Evolutionary conservation across 2,329 filamentous ascomycete species (phyloP), one percentile per base, ranked within the genome.

Genomic region (Amphichorda felina): DNA sequence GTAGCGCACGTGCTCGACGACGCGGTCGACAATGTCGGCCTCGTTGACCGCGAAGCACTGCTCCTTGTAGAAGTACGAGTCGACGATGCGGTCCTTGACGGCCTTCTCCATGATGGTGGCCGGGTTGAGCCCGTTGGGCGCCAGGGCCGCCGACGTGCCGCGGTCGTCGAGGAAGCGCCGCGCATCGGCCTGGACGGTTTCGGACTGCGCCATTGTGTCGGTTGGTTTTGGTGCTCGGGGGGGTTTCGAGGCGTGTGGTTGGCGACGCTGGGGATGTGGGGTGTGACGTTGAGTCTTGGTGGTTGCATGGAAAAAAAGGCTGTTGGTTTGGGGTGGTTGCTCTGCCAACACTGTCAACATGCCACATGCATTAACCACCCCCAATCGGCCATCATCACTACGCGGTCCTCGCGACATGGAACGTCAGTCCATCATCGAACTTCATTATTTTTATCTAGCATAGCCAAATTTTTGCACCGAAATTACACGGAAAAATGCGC

Each of bases 1-100:
- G 57, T 82, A 91, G 33, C 65, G 71, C 32, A 98, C 72, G 58
- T 79, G 71, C 47, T 89, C 82, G 18, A 86, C 82, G 1, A 93
- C 88, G 44, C 91, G 84, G 61, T 95, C 85, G 48, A 94, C 81
- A 5, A 98, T 66, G 57, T 79, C 74, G 35, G 75, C 75, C 54
- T 80, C 77, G 63, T 96, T 98, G 44, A 98, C 70, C 29, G 83
- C 91, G 60, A 96, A 98, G 57, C 91, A 95, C 63, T 95, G 88
- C 61, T 96, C 91, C 60, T 95, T 95, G 82, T 87, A 98, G 66
- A 94, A 98, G 63, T 94, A 93, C 36, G 79, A 85, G 53, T 94
- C 87, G 46, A 88, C 78, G 58, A 98, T 95, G 53, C 91, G 87
- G 61, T 98, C 91, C 53, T 84, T 83, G 45, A 95, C 86, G 28